Evolutionary conservation across 306 rosid genomes (phyloP), one percentile per base, ranked within the genome.

Genomic region (Inga leiocalycina): DNA sequence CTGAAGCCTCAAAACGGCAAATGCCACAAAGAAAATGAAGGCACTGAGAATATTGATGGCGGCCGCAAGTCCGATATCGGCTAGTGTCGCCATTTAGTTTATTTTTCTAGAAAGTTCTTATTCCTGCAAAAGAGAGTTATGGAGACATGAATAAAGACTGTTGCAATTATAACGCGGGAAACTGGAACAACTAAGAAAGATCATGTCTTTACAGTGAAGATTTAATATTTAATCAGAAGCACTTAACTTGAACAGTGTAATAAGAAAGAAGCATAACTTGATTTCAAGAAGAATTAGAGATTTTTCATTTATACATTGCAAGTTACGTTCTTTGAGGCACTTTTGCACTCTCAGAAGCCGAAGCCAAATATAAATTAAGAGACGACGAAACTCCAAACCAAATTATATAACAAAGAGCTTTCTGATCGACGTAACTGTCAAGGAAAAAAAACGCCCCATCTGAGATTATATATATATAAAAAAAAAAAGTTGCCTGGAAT

Each of bases 1-100:
- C 72, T 96, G 99, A 79, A 96, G 97, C 97, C 99, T 92, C 81
- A 93, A 87, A 81, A 96, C 20, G 51, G 98, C 99, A 84, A 92
- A 96, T 22, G 86, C 90, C 37, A 94, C n/a, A 64, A 96, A 84
- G 91, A 96, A 96, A 44, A 94, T 44, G 54, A 96, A 41, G 37
- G 99, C 97, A n/a, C 87, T 87, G 75, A 96, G 43, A 78, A 96
- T 90, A 78, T 96, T 96, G 14, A 96, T 57, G 66, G 81, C 94
- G 73, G 97, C 99, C 19, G 97, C 84, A 77, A 96, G 72, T 74
- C 89, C 92, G 79, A 96, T 90, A 89, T 96, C 99, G 49, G 32
- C 35, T 24, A 96, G 86, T 10, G 94, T 84, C 44, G 99, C 99
- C 99, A 96, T 96, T 80, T 85, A 77, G 1, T 30, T 30, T 17